Percentiles rank a stretch among this genome's conserved stretches.
Conservation (phyloP, 805 yeast species). For the Saturnispora sanitii region DNA sequence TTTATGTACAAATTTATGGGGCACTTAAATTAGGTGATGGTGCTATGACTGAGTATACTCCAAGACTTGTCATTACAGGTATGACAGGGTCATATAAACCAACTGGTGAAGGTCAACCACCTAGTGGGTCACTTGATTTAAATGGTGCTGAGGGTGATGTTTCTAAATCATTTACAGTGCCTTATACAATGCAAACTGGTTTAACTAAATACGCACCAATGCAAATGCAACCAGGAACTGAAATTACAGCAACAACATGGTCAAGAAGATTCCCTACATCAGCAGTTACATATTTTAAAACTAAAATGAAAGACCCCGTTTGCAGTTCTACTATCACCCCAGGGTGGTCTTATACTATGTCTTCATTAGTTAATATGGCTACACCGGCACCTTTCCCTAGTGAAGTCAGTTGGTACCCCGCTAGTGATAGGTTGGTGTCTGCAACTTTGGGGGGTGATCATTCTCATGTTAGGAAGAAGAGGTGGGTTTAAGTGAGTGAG, state of each 20-base stretch:
- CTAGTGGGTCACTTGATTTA: constrained; percentile 30
- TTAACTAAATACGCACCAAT: constrained; percentile 76
- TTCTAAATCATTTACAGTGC: constrained; percentile 48
- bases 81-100: constrained; percentile 58
- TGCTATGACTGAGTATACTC: constrained; percentile 57
- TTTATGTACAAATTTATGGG: constrained; percentile 62
- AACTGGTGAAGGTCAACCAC: constrained; percentile 41
- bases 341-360: constrained; percentile 68
- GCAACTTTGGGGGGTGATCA: constrained; percentile 22
- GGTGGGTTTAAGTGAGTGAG: constrained; percentile 26
- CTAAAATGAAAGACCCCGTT: constrained; percentile 35
- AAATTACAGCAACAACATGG: constrained; percentile 59
- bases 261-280: constrained; percentile 58
- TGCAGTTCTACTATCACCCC: constrained; percentile 65
- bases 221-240: constrained; percentile 79
- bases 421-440: constrained; percentile 38
- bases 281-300: constrained; percentile 49
- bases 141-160: constrained; percentile 25
- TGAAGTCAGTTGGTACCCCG: constrained; percentile 52
- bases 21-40: constrained; percentile 29
- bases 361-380: constrained; percentile 60
- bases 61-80: constrained; percentile 53
- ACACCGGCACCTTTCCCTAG: constrained; percentile 62
- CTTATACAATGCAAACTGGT: constrained; percentile 77
- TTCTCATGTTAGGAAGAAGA: constrained; percentile 18